Evolutionary conservation across 495 filamentous ascomycete genomes (phyloP), one percentile per base, ranked within the genome.

Genomic region (Penicillium desertorum): DNA sequence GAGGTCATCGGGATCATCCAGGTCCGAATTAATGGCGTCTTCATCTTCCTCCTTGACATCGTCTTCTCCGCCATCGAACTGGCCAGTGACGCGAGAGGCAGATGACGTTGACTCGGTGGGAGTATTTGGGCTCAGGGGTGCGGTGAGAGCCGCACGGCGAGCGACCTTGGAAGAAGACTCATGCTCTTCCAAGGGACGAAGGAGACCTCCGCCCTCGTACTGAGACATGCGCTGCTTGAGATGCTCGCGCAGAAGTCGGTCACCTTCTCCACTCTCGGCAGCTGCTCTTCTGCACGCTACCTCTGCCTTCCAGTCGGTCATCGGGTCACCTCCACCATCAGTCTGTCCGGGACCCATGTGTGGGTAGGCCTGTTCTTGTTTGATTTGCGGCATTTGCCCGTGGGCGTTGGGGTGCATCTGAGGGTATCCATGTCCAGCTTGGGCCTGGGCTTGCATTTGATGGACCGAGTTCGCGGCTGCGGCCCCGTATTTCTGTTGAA

Each of bases 1-100:
- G 14, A 88, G 84, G 48, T 98, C 94, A 55, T 96, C 91, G 0
- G 94, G 86, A 65, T 99, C 94, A 67, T 98, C 94, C 3, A 99
- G 85, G 65, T 98, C 94, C 0, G 95, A 98, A 70, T 99, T 99
- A 76, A 99, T 99, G 0, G 94, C 94, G 72, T 98, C 92, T 61
- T 95, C 91, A 60, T 97, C 93, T 29, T 86, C 83, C 47, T 90
- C 87, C 57, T 88, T 85, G 22, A 78, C 73, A 34, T 76, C 73
- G 34, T 78, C 79, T 10, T 72, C 78, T 12, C 67, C 70, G 25
- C 89, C 91, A 68, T 96, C 93, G 49, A 83, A 69, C 62, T 91
- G 89, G 6, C 59, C 62, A 39, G 57, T 58, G 2, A 61, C 50
- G 23, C 49, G 43, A 7, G 62, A 57, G 23, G 42, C 16, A 25